Evolutionary conservation across 306 rosid genomes (phyloP), one percentile per base, ranked within the genome.

Genomic region (Luffa acutangula): DNA sequence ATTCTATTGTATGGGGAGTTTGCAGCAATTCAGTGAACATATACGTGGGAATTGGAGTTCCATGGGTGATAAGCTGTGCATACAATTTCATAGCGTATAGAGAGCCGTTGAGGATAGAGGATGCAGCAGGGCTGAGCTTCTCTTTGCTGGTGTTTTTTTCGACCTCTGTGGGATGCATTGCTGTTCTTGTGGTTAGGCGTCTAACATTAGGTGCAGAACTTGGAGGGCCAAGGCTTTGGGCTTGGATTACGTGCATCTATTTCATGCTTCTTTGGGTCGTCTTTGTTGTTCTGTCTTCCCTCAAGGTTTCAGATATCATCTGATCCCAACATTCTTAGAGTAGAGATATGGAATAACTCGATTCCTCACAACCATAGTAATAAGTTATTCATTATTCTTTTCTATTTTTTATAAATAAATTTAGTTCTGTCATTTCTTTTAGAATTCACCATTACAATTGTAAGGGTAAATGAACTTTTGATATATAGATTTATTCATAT

Each of bases 161-260:
- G 7, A 92, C 98, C 17, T 95, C 98, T 3, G 89, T 87, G 17
- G 95, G 93, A 37, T 92, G 97, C 79, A 92, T 92, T 31, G 66
- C 80, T 31, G 97, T 91, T 80, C 90, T 95, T 87, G 89, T 91
- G 76, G 75, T 84, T 54, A 87, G 98, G 87, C 96, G 98, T 79
- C 77, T 88, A 56, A 81, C 88, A 34, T 82, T 95, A 75, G 98
- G 98, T 3, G 98, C 96, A 59, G 97, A 92, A 83, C 90, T 95
- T 46, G 98, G 98, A 81, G 98, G 98, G 72, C 98, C 98, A 54
- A 92, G 81, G 89, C 84, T 85, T 73, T 95, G 97, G 97, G 98
- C 98, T 3, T 91, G 98, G 97, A 25, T 88, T 79, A 92, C 98
- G 20, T 82, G 46, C 53, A 82, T 56, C 9, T 93, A 81, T 83